Evolutionary conservation across 306 rosid species (phyloP), one percentile per base, ranked within the genome.

Genomic region (Sechiopsis laciniata): DNA sequence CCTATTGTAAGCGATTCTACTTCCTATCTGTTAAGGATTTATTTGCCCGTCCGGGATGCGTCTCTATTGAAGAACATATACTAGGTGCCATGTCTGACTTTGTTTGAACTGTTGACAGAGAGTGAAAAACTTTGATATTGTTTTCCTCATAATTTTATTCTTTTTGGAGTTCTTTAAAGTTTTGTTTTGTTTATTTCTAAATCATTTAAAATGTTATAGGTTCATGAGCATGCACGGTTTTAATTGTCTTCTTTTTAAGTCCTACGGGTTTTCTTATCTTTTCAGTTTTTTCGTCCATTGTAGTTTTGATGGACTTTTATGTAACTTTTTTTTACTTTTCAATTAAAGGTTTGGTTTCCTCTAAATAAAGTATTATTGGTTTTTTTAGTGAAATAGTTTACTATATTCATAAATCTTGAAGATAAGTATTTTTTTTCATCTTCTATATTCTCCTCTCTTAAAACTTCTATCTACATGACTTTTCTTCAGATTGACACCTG

Each of bases 401-500:
- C 8, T 46, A 48, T 19, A 68, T 20, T 68, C 7, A 6, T 11
- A n/a, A 13, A 20, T 68, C 40, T 67, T 19, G 32, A 19, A 13
- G 55, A 6, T 66, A 45, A 19, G 16, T 16, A 40, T 42, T 1
- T 65, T 65, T 8, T 10, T 52, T 65, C 54, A 65, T 65, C 29
- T 66, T 17, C 26, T 40, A 40, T 16, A 5, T 40, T 64, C 52
- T 64, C 26, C 50, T 37, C 52, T 64, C 53, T 64, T n/a, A 40
- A 57, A 64, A 64, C 17, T 46, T 74, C 8, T n/a, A 57, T 24
- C 60, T 42, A 42, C 72, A 48, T 45, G 61, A 9, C 50, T 40
- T 60, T 74, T 73, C 13, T 45, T 77, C 85, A 94, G 97, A 94
- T 91, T 72, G 87, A 91, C 69, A 82, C 99, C 70, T 94, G 97